These are phyloP conservation scores for Dendrostoma leiphaemia DNA, from an alignment of 2,329 filamentous ascomycete genomes.

Conservation along the genomic window DNA sequence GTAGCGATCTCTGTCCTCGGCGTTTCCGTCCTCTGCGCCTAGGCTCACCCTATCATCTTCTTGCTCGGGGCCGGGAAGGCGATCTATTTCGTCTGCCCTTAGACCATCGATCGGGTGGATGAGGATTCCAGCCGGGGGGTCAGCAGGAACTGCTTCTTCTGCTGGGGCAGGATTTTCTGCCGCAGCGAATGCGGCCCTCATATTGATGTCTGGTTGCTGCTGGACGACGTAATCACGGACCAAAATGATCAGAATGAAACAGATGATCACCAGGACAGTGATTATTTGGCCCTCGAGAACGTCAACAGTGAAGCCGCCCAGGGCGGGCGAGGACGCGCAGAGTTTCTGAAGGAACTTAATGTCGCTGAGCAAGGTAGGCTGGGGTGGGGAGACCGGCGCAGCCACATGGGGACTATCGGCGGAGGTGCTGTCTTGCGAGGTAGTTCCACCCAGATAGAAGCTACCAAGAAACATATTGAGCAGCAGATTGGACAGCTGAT, in stretches of 20 bases:
- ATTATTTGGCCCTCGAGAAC: constrained; percentile 92
- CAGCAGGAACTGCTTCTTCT: constrained; percentile 3
- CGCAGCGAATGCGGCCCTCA: constrained; percentile 63
- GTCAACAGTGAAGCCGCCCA: constrained; percentile 50
- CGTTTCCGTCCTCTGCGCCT: constrained; percentile 3
- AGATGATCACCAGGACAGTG: constrained; percentile 84
- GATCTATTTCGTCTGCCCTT: constrained; percentile 4
- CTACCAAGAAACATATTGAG: constrained; percentile 21
- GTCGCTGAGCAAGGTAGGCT: constrained; percentile 53
- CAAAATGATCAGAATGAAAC: constrained; percentile 94
- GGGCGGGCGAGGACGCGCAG: constrained; percentile 57
- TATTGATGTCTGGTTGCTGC: constrained; percentile 89
- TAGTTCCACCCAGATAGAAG: constrained; percentile 16
- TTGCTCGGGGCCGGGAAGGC: constrained; percentile 8
- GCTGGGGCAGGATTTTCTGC: constrained; percentile 20
- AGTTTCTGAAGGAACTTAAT: constrained; percentile 56
- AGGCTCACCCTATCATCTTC: constrained; percentile 5
- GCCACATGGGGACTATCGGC: constrained; percentile 15
- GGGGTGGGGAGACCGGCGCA: constrained; percentile 21
- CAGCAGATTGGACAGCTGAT: constrained; percentile 32
- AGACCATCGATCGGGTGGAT: constrained; percentile 3
- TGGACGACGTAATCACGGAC: constrained; percentile 98
- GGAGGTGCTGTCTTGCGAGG: constrained; percentile 1
- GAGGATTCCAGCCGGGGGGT: neutral
- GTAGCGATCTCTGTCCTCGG: neutral